Conservation (phyloP, 129 eudicot genomes). For the Calendula officinalis region DNA sequence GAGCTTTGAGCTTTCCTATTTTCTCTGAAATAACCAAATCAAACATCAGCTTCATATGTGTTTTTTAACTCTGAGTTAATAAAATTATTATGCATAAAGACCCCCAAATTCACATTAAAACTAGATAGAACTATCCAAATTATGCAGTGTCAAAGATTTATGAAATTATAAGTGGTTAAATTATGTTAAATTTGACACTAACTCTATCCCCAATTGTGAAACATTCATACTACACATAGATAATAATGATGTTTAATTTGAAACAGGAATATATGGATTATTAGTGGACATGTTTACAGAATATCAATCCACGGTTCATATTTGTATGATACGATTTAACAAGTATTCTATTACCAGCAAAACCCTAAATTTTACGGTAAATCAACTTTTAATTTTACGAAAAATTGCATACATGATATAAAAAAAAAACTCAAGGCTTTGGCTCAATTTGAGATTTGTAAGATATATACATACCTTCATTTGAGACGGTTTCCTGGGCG, state of each 20-base stretch:
- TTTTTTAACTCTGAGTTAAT: background rate
- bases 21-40: slow-evolving; percentile 38
- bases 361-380: slow-evolving; percentile 22
- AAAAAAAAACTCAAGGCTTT: slow-evolving; percentile 1
- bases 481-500: slow-evolving; percentile 41
- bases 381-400: background rate
- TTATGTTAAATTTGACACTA: too few species aligned
- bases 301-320: background rate
- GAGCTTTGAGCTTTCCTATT: slow-evolving; percentile 53
- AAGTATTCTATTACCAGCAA: background rate
- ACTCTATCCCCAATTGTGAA: too few species aligned
- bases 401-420: slow-evolving; percentile 3
- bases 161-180: too few species aligned
- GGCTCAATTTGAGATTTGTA: background rate
- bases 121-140: slow-evolving; percentile 5
- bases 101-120: background rate
- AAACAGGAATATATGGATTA: too few species aligned
- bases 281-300: background rate
- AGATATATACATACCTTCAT: slow-evolving; percentile 43
- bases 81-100: background rate
- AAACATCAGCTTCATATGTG: background rate
- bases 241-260: background rate
- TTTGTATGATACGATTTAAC: background rate
- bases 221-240: too few species aligned
- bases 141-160: too few species aligned